Base-by-base conservation (phyloP, 1,139 yeast species). In the Suhomyces panamericanus region DNA sequence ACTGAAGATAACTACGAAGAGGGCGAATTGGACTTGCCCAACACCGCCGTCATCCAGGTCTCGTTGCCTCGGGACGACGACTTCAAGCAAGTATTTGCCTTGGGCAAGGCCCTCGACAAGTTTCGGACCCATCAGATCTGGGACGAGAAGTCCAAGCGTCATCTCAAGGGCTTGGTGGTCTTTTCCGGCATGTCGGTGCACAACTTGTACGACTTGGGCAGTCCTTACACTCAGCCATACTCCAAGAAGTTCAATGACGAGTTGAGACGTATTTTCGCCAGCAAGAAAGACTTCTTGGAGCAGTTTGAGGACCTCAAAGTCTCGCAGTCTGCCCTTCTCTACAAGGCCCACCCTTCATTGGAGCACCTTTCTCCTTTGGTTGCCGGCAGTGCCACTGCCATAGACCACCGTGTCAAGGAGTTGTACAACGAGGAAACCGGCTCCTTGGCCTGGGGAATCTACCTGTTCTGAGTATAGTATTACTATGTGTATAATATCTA, bases 111-210 rank as follows among this genome's bases (percentile, higher is more conserved):
- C 0, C 66, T 87, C 44, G 60, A 75, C 27, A 64, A 69, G 37
- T 77, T 82, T 52, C 72, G 90, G 51, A 68, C 72, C 4, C 65
- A 78, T 43, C 46, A 56, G 41, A 54, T 71, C 30, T 68, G 70
- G 69, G 72, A 70, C 49, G 62, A 64, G 28, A 41, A 46, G 3
- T 44, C 52, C 8, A 49, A 61, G 15, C 54, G 52, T 20, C 58
- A 67, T 44, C 56, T 67, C 70, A 77, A 55, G 69, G 87, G 64
- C 34, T 68, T 59, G 62, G 55, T 87, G 4, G 59, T 87, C 4
- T 76, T 82, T 47, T 84, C 91, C 0, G 95, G 95, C 2, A 84
- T 85, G 87, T 71, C 87, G 6, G 95, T 86, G 13, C 95, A 87
- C 63, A 87, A 87, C 55, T 70, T 87, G 39, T 56, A 79, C 33